A percentile compares a stretch with the other conserved stretches of the same genome.
Conservation (phyloP, 805 yeast genomes). For the Pachysolen tannophilus region DNA sequence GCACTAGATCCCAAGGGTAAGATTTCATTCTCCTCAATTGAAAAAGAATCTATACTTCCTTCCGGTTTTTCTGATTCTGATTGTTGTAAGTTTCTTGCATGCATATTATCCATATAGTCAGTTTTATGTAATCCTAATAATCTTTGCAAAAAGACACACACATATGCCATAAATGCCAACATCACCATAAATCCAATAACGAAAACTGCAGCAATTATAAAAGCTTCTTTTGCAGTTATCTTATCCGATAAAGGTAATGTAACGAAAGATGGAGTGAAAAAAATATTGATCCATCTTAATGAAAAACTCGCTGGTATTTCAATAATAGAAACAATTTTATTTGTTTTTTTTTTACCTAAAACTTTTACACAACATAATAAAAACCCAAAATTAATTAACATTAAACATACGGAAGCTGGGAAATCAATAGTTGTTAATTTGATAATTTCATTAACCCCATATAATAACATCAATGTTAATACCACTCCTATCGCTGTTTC, state of each 20-base stretch:
- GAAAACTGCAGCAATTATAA: conserved; percentile 69
- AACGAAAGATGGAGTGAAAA: conserved; percentile 72
- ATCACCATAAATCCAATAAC: conserved; percentile 54
- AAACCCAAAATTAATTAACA: conserved; percentile 48
- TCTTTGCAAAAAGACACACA: conserved; percentile 34
- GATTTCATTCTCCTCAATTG: conserved; percentile 7
- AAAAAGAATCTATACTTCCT: background rate
- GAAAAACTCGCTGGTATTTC: conserved; percentile 64
- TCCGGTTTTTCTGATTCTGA: background rate
- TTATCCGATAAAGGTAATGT: conserved; percentile 61
- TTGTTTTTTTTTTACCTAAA: conserved; percentile 26
- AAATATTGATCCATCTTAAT: conserved; percentile 70
- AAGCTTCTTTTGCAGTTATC: conserved; percentile 59
- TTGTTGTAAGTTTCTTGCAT: no score
- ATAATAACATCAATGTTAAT: conserved; percentile 35
- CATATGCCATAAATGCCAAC: conserved; percentile 39
- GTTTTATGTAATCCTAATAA: conserved; percentile 13
- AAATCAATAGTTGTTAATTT: conserved; percentile 40
- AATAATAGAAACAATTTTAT: conserved; percentile 22
- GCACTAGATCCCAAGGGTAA: background rate
- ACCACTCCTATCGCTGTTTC: conserved; percentile 42
- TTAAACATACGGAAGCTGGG: conserved; percentile 66
- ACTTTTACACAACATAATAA: conserved; percentile 30
- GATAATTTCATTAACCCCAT: conserved; percentile 45
- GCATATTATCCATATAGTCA: conserved; percentile 9